Evolutionary conservation across 257 asterid genomes (phyloP), one percentile per base, ranked within the genome.

Genomic region (Leptodermis oblonga): DNA sequence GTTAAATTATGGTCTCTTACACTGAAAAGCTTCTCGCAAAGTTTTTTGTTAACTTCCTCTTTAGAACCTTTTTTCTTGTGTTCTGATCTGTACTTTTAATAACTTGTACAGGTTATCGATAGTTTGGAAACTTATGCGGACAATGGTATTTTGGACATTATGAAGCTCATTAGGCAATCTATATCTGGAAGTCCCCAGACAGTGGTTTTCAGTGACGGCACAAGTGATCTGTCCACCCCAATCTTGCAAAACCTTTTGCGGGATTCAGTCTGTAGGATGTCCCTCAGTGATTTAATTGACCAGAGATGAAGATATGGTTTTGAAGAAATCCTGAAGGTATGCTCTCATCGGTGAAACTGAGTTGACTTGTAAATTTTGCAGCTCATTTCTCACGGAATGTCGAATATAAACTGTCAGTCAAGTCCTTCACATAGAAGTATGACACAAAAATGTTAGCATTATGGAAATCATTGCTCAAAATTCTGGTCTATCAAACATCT

Each of bases 151-250:
- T 69, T 66, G 49, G 83, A 87, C 61, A 79, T 72, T 7, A 71
- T 92, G 18, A 76, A 79, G 63, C 74, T 83, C 56, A 49, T 86
- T 25, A 75, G 80, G 77, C 79, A 82, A 64, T 77, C 58, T 59
- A 84, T 86, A 66, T 70, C 84, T 48, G 84, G 87, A 73, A 82
- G 69, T 71, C 84, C 81, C 64, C 94, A 76, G 73, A 82, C 83
- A 2, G 83, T 86, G 68, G 84, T 85, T 73, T 87, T 89, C 79
- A 76, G 85, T 66, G 88, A 86, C 72, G 69, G 81, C 80, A 62
- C 53, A 68, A 82, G 73, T 71, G 70, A 66, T 39, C 70, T 67
- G 36, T 81, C 84, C 72, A 63, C 60, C 45, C 61, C 81, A 63
- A 71, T 67, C 65, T 51, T 73, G 73, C 73, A 76, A 81, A 78